Conservation (phyloP, 2,329 filamentous ascomycete species). For the Cylindrodendrum hubeiense region DNA sequence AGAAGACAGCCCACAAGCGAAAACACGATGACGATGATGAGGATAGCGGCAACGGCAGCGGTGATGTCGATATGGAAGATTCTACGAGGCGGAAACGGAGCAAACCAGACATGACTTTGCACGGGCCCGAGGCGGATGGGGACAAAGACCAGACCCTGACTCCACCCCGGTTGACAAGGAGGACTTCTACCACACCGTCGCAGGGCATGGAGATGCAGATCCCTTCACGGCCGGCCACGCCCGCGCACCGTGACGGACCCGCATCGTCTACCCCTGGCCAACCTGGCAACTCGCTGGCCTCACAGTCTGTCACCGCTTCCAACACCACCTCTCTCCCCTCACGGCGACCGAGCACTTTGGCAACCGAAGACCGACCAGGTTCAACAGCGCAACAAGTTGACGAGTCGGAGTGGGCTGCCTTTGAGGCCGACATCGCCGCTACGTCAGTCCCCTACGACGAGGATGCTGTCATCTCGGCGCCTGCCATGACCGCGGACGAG, state of each 20-base stretch:
- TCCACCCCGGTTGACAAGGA: slow-evolving; percentile 59
- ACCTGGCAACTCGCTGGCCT: slow-evolving; percentile 23
- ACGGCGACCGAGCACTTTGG: slow-evolving; percentile 41
- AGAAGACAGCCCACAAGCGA: slow-evolving; percentile 45
- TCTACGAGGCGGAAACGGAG: slow-evolving; percentile 59
- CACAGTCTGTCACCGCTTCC: slow-evolving; percentile 25
- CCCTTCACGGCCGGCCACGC: slow-evolving; percentile 73
- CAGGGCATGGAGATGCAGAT: slow-evolving; percentile 73
- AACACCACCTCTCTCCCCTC: slow-evolving; percentile 47
- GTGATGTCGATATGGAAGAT: slow-evolving; percentile 52
- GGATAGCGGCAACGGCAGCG: slow-evolving; percentile 34
- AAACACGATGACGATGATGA: slow-evolving; percentile 50
- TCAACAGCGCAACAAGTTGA: slow-evolving; percentile 57
- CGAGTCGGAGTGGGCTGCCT: slow-evolving; percentile 88
- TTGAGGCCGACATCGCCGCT: slow-evolving; percentile 82
- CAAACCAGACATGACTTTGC: slow-evolving; percentile 50
- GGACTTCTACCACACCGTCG: slow-evolving; percentile 64
- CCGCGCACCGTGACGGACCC: slow-evolving; percentile 57
- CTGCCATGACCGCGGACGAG: slow-evolving; percentile 75
- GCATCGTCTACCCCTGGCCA: slow-evolving; percentile 55
- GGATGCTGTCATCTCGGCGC: slow-evolving; percentile 75
- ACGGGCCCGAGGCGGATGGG: slow-evolving; percentile 27
- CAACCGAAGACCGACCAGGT: slow-evolving; percentile 33
- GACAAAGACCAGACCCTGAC: slow-evolving; percentile 45
- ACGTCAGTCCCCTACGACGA: slow-evolving; percentile 51